Conservation (phyloP, 1,139 yeast species). For the Sugiyamaella pinicola region DNA sequence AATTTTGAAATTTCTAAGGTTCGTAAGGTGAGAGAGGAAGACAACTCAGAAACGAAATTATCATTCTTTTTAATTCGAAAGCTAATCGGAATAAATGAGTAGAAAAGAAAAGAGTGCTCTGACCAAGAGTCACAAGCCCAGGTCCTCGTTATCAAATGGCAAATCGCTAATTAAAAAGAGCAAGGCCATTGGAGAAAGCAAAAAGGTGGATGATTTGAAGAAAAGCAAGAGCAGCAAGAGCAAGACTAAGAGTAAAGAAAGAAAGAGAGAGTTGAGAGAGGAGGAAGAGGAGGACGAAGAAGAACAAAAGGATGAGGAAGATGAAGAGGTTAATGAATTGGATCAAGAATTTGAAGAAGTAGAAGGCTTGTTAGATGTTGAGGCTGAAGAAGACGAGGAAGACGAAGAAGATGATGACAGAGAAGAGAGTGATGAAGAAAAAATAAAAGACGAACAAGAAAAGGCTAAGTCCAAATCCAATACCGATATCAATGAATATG, state of each 20-base stretch:
- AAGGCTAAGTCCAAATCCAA: conserved; percentile 21
- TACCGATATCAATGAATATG: conserved; percentile 32
- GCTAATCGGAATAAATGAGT: too few species aligned
- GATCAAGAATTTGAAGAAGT: conserved; percentile 35
- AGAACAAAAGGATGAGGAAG: conserved; percentile 31
- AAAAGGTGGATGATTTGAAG: conserved; percentile 20
- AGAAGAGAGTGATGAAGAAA: conserved; percentile 24
- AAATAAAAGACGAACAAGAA: conserved; percentile 23
- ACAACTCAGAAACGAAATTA: too few species aligned
- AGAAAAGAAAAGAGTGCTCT: conserved; percentile 16
- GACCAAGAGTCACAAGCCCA: conserved; percentile 9
- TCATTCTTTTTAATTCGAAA: too few species aligned
- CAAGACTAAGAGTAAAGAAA: conserved; percentile 20
- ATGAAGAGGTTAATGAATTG: conserved; percentile 34
- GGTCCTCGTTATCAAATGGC: conserved; percentile 15
- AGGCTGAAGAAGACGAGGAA: conserved; percentile 22
- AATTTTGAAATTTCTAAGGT: conserved; percentile 11
- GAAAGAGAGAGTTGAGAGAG: conserved; percentile 18
- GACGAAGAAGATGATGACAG: conserved; percentile 22
- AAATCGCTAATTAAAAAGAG: conserved; percentile 15
- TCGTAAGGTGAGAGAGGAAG: too few species aligned
- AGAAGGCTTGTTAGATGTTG: conserved; percentile 30
- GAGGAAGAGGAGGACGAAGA: conserved; percentile 23
- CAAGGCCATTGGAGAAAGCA: conserved; percentile 4
- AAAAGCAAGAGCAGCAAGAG: conserved; percentile 21